Base-by-base conservation (phyloP, 805 yeast genomes). In the Candida pseudoglaebosa region DNA sequence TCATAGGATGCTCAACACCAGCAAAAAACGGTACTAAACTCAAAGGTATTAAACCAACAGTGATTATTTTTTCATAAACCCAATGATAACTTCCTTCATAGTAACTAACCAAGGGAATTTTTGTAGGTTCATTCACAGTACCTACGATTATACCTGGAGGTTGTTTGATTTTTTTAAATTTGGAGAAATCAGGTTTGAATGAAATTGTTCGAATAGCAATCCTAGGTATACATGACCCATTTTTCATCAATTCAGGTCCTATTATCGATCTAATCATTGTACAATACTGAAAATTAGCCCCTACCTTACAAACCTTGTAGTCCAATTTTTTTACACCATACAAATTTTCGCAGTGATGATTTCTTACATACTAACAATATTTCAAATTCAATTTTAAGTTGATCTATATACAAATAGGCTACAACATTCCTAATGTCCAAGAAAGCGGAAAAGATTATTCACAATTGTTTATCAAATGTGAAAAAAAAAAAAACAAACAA, bases 71-170 rank as follows among this genome's bases (percentile, higher is more conserved):
- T 71, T 91, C 99, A 52, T 82, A 80, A n/a, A 85, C 70, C 99
- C 99, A 91, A 70, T 90, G 98, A 59, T 78, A 75, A 17, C 95
- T 84, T 34, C 98, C 97, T 54, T 88, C 90, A 36, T 70, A 55
- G 47, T 71, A 77, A 53, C 76, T 70, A 4, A 80, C 59, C 29
- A 70, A 61, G 28, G 97, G 97, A 12, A 78, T 67, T 24, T 68
- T 65, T 53, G 73, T 84, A 12, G 98, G 89, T 45, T 93, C 98
- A 62, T 91, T 93, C 35, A 90, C 95, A 5, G 90, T 80, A n/a
- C 97, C 98, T 34, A 82, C 82, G 41, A 91, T 82, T 59, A 84
- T 73, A 28, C 97, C 98, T 32, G 97, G 86, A 24, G 95, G 91
- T 64, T 86, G 95, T 41, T 82, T 82, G 43, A 79, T 77, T 34